A percentile compares a stretch with the other conserved stretches of the same genome.
phyloP scores from a whole-genome alignment of 2,329 filamentous ascomycete species.

The Acephala macrosclerotiorum region DNA sequence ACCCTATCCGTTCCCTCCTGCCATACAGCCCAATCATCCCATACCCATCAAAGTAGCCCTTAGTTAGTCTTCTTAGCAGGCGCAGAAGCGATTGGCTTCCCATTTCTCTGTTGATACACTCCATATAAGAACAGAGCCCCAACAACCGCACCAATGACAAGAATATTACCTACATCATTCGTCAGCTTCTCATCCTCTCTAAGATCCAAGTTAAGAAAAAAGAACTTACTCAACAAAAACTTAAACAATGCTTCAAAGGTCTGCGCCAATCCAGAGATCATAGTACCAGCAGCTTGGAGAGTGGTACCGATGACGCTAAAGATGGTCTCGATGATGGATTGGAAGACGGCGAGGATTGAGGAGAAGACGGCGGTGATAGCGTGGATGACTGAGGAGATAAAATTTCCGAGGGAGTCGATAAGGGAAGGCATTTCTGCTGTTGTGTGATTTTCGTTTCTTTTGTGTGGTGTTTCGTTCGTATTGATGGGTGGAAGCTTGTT shows the following conservation, averaged over 20 bases:
- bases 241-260: constrained; percentile 41
- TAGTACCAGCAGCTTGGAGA: constrained; percentile 34
- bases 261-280: constrained; percentile 37
- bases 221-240: constrained; percentile 41
- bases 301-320: constrained; percentile 35
- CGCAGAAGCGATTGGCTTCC: constrained; percentile 24
- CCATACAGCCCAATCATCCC: neutral
- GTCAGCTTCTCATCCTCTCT: constrained; percentile 8
- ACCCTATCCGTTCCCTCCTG: neutral
- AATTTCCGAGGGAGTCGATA: constrained; percentile 32
- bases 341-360: constrained; percentile 41
- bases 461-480: neutral
- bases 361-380: constrained; percentile 35
- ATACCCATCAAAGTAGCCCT: neutral
- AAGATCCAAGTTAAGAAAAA: neutral
- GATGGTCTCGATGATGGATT: constrained; percentile 37
- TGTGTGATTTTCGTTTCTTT: neutral
- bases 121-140: constrained; percentile 36
- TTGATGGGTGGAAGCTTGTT: neutral
- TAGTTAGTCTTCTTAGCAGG: constrained; percentile 34
- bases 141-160: constrained; percentile 36
- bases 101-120: constrained; percentile 37
- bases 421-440: constrained; percentile 40
- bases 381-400: constrained; percentile 40
- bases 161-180: constrained; percentile 36